A percentile compares a stretch with the other conserved stretches of the same genome.
These are phyloP conservation scores for Paxillus rubicundulus DNA, from an alignment of 768 basidiomycete genomes.

Conservation along the genomic window DNA sequence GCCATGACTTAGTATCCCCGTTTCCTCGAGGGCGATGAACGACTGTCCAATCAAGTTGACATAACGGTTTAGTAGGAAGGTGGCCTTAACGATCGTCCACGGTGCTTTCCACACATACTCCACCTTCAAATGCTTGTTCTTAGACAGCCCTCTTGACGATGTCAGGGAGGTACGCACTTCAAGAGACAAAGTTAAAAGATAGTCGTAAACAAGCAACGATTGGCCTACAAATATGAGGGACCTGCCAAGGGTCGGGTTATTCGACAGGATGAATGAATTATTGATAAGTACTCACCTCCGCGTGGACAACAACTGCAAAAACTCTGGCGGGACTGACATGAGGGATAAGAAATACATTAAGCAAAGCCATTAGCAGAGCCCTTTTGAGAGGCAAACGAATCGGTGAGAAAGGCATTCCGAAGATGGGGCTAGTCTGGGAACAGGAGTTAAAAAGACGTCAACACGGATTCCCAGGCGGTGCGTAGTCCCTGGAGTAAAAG, in stretches of 20 bases:
- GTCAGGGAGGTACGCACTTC: constrained; percentile 9
- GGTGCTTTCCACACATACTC: constrained; percentile 16
- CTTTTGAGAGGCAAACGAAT: too few species aligned
- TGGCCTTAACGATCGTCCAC: constrained; percentile 7
- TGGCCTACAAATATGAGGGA: constrained; percentile 5
- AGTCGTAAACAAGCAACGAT: constrained; percentile 15
- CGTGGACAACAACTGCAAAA: too few species aligned
- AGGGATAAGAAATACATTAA: too few species aligned
- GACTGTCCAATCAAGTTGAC: constrained; percentile 14
- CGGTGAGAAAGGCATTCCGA: too few species aligned
- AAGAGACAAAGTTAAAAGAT: constrained; percentile 11
- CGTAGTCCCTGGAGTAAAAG: too few species aligned
- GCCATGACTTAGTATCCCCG: constrained; percentile 1
- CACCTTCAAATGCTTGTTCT: constrained; percentile 1
- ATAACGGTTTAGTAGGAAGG: constrained; percentile 18
- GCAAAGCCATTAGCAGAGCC: too few species aligned
- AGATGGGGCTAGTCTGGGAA: too few species aligned
- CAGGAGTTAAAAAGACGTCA: too few species aligned
- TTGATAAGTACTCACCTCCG: background rate
- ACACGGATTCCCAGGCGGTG: too few species aligned
- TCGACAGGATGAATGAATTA: background rate
- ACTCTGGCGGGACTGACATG: too few species aligned
- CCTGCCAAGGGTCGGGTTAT: background rate
- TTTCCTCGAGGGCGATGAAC: constrained; percentile 3
- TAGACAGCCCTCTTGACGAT: background rate